Percentiles rank a stretch among this genome's conserved stretches.
Evolutionary conservation across 306 rosid species (phyloP).

Genomic region (Dalbergia cochinchinensis): DNA sequence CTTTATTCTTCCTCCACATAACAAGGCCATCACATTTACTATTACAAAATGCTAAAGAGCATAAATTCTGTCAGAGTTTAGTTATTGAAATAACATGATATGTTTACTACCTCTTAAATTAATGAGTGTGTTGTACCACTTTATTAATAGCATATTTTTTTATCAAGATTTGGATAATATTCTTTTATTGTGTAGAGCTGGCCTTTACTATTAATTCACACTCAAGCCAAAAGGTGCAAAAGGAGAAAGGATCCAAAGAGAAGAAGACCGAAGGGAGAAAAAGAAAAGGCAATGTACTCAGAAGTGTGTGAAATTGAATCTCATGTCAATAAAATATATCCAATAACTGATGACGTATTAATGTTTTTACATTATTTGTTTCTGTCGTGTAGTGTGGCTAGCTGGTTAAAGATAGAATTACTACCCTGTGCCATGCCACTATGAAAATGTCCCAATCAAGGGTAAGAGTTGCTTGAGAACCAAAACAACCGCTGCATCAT

Average conservation of each 20-base stretch:
- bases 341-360: neutral
- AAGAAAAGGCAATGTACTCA: neutral
- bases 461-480: constrained; percentile 38
- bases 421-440: neutral
- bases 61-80: no score
- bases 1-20: constrained; percentile 26
- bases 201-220: no score
- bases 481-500: constrained; percentile 44
- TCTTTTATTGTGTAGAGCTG: no score
- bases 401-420: neutral
- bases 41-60: no score
- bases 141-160: no score
- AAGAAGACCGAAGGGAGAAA: neutral
- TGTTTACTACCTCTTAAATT: no score
- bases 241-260: neutral
- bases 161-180: no score
- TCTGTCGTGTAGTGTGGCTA: neutral
- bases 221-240: constrained; percentile 8
- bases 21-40: constrained; percentile 13
- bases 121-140: no score
- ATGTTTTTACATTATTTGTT: neutral
- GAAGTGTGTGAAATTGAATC: constrained; percentile 29
- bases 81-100: no score
- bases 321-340: neutral
- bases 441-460: constrained; percentile 29